Conservation (phyloP, 2,329 filamentous ascomycete species). For the Leptoxyphium fumago region DNA sequence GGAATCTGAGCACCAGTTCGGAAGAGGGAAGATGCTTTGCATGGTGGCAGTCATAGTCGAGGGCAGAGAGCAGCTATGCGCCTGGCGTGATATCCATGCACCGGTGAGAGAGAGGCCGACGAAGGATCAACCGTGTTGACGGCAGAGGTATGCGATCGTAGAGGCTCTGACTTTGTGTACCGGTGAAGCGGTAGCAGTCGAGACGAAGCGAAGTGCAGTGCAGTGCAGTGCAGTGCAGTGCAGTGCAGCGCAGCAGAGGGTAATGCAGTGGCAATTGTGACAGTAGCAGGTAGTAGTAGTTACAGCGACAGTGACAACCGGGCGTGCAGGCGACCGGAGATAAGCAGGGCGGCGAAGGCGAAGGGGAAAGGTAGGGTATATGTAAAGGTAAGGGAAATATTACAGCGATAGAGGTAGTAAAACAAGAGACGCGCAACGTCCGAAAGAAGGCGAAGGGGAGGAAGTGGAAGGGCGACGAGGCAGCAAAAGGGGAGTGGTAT, state of each 20-base stretch:
- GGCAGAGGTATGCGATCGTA: too few relatives aligned
- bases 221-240: too few relatives aligned
- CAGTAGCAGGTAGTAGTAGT: too few relatives aligned
- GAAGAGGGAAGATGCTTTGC: slow-evolving; percentile 37
- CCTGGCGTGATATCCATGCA: not conserved
- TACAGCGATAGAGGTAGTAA: slow-evolving; percentile 1
- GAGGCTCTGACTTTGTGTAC: too few relatives aligned
- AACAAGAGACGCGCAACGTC: not conserved
- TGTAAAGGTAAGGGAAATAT: not conserved
- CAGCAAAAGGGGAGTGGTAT: not conserved
- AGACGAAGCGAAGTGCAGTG: too few relatives aligned
- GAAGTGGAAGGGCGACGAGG: too few relatives aligned
- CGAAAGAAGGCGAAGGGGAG: not conserved
- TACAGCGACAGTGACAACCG: too few relatives aligned
- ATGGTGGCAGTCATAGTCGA: slow-evolving; percentile 19
- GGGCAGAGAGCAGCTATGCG: not conserved
- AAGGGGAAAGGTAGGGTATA: not conserved
- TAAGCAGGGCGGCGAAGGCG: slow-evolving; percentile 4
- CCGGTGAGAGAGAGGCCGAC: not conserved
- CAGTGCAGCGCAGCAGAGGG: too few relatives aligned
- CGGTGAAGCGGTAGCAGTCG: too few relatives aligned
- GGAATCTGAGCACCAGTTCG: slow-evolving; percentile 25
- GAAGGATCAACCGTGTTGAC: too few relatives aligned
- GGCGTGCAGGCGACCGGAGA: not conserved
- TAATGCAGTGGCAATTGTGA: too few relatives aligned